Base-by-base conservation (phyloP, 1,139 yeast species). In the Sugiyamaella grinbergsii region DNA sequence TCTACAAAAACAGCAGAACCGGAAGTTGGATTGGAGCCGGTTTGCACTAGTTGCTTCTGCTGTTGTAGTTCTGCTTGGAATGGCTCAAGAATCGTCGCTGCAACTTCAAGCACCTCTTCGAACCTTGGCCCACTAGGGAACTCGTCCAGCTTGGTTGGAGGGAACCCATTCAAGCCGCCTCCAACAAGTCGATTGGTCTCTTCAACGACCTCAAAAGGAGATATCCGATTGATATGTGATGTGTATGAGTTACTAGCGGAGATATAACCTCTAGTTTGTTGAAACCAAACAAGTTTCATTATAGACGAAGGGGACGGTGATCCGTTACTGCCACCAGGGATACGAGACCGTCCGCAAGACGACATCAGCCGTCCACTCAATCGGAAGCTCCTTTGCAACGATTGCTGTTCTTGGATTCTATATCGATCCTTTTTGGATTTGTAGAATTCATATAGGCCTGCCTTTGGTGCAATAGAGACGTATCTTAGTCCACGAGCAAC, bases 191-290 rank as follows among this genome's bases (percentile, higher is more conserved):
- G 36, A 18, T 29, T 45, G 3, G 36, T 32, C 15, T 37, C 49
- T 10, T 29, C 42, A 18, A 45, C 43, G 4, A 34, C 42, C 15
- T 29, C 49, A 28, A 45, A 45, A 11, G 49, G 49, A 7, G 49
- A 45, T 4, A 45, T 45, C n/a, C 24, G 16, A 23, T 37, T 24
- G 3, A 45, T n/a, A 37, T 37, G 43, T 13, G 43, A 28, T 11
- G 49, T 45, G n/a, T 32, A 45, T 16, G 49, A 45, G 18, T 43
- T 43, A 19, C 42, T 43, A 5, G 26, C 20, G 23, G 26, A 34
- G 26, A 43, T 26, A 33, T 24, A 34, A 16, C 29, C 42, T 23
- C 41, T 15, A 5, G 47, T 28, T 23, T 43, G 47, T 34, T 36
- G 40, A 18, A 28, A 26, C 41, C 47, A 43, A 8, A 43, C 28